These are phyloP conservation scores for Volvariella surrecta DNA, from an alignment of 1,284 basidiomycete species.

Conservation along the genomic window DNA sequence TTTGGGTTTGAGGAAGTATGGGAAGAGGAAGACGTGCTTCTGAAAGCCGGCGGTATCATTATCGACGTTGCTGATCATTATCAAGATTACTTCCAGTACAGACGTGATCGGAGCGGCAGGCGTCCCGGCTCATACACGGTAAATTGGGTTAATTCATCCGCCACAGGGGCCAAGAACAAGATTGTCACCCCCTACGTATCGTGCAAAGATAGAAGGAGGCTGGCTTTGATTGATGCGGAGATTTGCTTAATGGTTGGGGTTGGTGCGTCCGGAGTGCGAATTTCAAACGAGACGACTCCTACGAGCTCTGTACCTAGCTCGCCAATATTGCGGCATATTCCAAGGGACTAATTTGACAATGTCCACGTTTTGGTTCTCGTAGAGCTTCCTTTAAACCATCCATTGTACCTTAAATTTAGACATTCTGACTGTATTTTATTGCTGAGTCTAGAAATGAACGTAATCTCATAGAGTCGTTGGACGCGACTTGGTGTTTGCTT, in stretches of 20 bases:
- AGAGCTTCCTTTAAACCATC: too few species aligned
- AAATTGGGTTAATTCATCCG: neutral
- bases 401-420: too few species aligned
- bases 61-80: neutral
- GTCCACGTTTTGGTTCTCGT: too few species aligned
- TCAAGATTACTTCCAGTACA: neutral
- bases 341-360: too few species aligned
- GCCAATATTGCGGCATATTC: too few species aligned
- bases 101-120: neutral
- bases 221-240: neutral
- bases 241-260: neutral
- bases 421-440: too few species aligned
- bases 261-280: neutral
- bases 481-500: too few species aligned
- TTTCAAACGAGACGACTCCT: too few species aligned
- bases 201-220: neutral
- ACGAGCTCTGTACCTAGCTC: too few species aligned
- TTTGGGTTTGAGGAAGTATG: neutral
- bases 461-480: too few species aligned
- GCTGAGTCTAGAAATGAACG: too few species aligned
- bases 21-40: neutral
- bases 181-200: neutral
- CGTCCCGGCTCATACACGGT: neutral
- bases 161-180: neutral
- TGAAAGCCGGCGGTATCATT: neutral